Conservation (phyloP, 1,284 basidiomycete species). For the Pseudozyma sp. region DNA sequence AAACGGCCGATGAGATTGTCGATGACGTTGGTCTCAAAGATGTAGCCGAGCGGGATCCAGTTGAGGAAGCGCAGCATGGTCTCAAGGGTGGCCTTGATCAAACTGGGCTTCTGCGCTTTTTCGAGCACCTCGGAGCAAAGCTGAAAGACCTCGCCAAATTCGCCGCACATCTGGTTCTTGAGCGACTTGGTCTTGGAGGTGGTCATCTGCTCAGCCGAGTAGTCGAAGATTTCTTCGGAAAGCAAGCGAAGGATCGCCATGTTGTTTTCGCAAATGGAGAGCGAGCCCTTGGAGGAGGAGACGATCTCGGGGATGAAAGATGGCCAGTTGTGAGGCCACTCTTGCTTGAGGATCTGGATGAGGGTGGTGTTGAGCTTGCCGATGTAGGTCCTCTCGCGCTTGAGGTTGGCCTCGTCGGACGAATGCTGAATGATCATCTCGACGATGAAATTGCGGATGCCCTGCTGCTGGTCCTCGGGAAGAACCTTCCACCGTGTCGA, state of each 20-base stretch:
- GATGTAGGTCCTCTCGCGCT: slow-evolving; percentile 93
- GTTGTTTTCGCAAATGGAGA: slow-evolving; percentile 98
- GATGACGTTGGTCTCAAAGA: slow-evolving; percentile 98
- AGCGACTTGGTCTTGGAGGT: slow-evolving; percentile 96
- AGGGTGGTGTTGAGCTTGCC: slow-evolving; percentile 97
- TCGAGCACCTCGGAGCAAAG: slow-evolving; percentile 82
- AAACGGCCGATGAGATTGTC: slow-evolving; percentile 91
- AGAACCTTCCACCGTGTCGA: slow-evolving; percentile 94
- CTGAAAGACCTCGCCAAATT: slow-evolving; percentile 68
- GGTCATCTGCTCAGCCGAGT: slow-evolving; percentile 98
- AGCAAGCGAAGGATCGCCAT: slow-evolving; percentile 98
- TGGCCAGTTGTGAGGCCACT: slow-evolving; percentile 99
- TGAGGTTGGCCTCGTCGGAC: slow-evolving; percentile 80
- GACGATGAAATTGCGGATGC: slow-evolving; percentile 97
- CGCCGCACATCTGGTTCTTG: slow-evolving; percentile 77
- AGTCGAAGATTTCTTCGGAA: slow-evolving; percentile 99
- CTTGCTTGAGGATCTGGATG: slow-evolving; percentile 98
- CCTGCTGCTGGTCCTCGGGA: slow-evolving; percentile 81
- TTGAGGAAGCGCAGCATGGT: slow-evolving; percentile 96
- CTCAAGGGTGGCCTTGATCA: slow-evolving; percentile 95
- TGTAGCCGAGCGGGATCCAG: slow-evolving; percentile 99
- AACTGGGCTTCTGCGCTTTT: slow-evolving; percentile 94
- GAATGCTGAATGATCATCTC: slow-evolving; percentile 91
- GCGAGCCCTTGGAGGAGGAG: slow-evolving; percentile 93
- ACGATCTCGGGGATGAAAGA: slow-evolving; percentile 98